phyloP scores from a whole-genome alignment of 106 monocot species.

The Dendrobium officinale region DNA sequence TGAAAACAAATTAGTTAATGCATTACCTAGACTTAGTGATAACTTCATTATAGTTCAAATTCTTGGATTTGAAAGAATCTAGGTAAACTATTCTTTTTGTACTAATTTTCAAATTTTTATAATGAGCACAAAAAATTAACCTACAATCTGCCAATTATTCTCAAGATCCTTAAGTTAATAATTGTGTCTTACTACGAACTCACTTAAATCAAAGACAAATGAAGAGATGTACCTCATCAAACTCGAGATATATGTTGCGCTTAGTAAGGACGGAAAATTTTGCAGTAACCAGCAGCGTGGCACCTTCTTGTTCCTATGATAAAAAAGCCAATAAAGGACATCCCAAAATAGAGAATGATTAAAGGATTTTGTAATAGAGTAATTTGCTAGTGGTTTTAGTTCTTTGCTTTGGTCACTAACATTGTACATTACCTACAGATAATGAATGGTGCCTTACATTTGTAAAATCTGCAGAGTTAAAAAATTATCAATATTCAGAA shows the following conservation, averaged over 20 bases:
- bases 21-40: no score
- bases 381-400: slow-evolving; percentile 2
- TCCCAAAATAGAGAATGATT: not conserved
- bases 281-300: slow-evolving; percentile 88
- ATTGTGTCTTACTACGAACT: not conserved
- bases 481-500: not conserved
- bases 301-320: slow-evolving; percentile 90
- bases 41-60: no score
- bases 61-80: no score
- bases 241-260: slow-evolving; percentile 91
- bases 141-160: not conserved
- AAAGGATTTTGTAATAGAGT: not conserved
- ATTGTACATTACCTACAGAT: not conserved
- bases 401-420: not conserved
- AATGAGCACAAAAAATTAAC: no score
- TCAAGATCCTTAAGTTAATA: not conserved
- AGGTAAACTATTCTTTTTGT: no score
- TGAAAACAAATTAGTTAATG: no score
- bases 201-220: not conserved
- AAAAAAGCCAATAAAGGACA: not conserved
- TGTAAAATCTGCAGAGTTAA: not conserved
- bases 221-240: slow-evolving; percentile 69
- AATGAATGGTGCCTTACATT: not conserved
- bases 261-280: slow-evolving; percentile 78
- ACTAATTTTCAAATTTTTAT: no score